These are phyloP conservation scores for Litsea cubeba DNA, from an alignment of 164 flowering plant species.

Conservation along the genomic window DNA sequence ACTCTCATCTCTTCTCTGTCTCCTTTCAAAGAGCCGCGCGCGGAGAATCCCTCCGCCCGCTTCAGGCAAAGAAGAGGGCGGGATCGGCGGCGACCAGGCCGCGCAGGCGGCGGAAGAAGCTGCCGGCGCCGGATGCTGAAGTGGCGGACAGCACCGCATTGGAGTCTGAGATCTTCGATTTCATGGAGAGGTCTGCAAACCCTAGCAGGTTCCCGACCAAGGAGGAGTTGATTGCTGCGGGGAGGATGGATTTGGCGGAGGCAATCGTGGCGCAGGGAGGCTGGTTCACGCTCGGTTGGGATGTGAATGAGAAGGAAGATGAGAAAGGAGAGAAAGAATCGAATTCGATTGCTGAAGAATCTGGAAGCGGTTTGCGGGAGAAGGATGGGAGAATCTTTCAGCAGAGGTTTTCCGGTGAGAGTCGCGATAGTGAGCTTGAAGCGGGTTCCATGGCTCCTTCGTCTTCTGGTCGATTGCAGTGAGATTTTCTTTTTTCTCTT, in stretches of 20 bases:
- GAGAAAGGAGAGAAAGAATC: neutral
- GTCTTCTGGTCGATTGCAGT: slow-evolving; percentile 43
- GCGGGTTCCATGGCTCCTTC: slow-evolving; percentile 17
- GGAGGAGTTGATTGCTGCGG: slow-evolving; percentile 64
- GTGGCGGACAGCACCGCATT: slow-evolving; percentile 10
- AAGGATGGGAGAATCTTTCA: slow-evolving; percentile 18
- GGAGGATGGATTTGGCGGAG: slow-evolving; percentile 74
- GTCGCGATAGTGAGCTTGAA: slow-evolving; percentile 7
- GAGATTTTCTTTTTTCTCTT: slow-evolving; percentile 28
- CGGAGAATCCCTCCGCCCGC: neutral
- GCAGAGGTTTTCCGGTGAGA: slow-evolving; percentile 12
- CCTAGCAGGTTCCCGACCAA: slow-evolving; percentile 65
- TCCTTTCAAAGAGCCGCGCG: neutral
- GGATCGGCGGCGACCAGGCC: neutral
- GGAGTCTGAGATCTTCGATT: slow-evolving; percentile 72
- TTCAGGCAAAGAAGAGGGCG: neutral
- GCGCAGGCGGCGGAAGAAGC: neutral
- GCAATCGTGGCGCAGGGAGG: slow-evolving; percentile 59
- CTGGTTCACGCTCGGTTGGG: slow-evolving; percentile 86
- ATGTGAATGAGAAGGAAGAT: slow-evolving; percentile 28
- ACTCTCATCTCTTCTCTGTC: neutral
- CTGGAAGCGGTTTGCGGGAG: neutral
- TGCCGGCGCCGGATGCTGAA: neutral
- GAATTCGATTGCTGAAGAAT: neutral
- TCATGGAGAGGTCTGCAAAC: slow-evolving; percentile 59